Evolutionary conservation across 441 rosid species (phyloP).

Genomic region (Isatis lusitanica): DNA sequence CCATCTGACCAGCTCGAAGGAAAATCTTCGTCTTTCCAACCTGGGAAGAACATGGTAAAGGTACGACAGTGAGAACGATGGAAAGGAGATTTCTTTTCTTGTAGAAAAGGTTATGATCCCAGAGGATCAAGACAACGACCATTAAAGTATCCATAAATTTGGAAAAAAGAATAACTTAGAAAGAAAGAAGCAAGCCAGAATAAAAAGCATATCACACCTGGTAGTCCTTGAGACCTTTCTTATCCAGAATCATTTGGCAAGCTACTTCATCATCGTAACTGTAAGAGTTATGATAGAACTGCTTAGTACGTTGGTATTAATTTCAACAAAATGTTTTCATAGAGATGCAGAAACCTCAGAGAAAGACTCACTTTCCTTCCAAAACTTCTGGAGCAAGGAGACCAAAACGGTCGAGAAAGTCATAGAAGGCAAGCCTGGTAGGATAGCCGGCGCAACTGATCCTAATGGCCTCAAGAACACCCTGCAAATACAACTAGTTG

Average conservation of each 20-base stretch:
- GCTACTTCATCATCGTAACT: constrained; percentile 66
- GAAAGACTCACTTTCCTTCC: constrained; percentile 66
- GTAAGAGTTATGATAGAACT: constrained; percentile 31
- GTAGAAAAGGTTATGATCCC: constrained; percentile 5
- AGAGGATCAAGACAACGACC: background rate
- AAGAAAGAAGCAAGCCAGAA: constrained; percentile 20
- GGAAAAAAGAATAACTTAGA: constrained; percentile 7
- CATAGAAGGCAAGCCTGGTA: constrained; percentile 72
- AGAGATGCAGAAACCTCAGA: constrained; percentile 21
- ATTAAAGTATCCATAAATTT: background rate
- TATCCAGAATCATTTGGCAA: constrained; percentile 67
- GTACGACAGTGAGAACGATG: background rate
- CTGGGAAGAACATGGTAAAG: constrained; percentile 41
- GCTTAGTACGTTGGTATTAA: constrained; percentile 14
- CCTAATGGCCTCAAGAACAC: constrained; percentile 80
- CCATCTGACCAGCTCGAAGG: constrained; percentile 87
- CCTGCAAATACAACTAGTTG: constrained; percentile 40
- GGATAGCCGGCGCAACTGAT: constrained; percentile 86
- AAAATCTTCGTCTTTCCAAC: constrained; percentile 72
- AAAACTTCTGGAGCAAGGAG: constrained; percentile 71
- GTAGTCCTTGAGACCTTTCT: constrained; percentile 69
- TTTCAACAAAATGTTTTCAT: constrained; percentile 5
- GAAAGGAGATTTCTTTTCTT: background rate
- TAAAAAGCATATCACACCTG: constrained; percentile 50
- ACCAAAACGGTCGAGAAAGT: constrained; percentile 70